Evolutionary conservation across 106 monocot genomes (phyloP), one percentile per base, ranked within the genome.

Genomic region (Apostasia ramifera): DNA sequence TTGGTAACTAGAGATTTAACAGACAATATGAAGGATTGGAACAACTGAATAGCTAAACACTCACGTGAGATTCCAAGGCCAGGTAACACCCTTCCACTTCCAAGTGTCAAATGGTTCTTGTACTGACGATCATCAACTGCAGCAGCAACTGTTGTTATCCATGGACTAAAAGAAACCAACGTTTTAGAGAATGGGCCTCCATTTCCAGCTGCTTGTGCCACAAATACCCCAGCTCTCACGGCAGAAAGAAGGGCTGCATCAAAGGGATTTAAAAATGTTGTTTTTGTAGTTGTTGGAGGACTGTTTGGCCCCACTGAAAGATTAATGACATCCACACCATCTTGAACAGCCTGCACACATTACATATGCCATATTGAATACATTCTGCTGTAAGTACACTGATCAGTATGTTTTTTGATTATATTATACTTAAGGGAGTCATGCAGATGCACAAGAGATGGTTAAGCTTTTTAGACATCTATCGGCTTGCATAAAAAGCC

Each of bases 41-140:
- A 26, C 26, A 26, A 26, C 26, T 26, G 26, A 26, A 26, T 26
- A 26, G 26, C 26, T 26, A 26, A 26, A 26, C 26, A 71, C 95
- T 82, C 61, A 97, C 97, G 97, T 59, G 97, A 97, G 43, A 97
- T 66, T 56, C 97, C 97, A 71, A 97, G 81, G 10, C 97, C 97
- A 55, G 82, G 64, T 65, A 97, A 53, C 8, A 77, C 71, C 40
- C 80, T 81, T 46, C 97, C 97, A 74, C 87, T 92, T 69, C 97
- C 97, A 47, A 97, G 81, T 5, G 55, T 77, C 57, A 97, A 52
- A 70, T 97, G 84, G 67, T 97, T 97, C 69, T 87, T 85, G 71
- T 97, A 97, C 81, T 92, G 84, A 8, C 97, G 89, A 73, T 97
- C 97, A 80, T 97, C 97, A 74, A 97, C 88, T 50, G 88, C 97